phyloP scores from a whole-genome alignment of 768 basidiomycete genomes.

The Trametes cubensis region DNA sequence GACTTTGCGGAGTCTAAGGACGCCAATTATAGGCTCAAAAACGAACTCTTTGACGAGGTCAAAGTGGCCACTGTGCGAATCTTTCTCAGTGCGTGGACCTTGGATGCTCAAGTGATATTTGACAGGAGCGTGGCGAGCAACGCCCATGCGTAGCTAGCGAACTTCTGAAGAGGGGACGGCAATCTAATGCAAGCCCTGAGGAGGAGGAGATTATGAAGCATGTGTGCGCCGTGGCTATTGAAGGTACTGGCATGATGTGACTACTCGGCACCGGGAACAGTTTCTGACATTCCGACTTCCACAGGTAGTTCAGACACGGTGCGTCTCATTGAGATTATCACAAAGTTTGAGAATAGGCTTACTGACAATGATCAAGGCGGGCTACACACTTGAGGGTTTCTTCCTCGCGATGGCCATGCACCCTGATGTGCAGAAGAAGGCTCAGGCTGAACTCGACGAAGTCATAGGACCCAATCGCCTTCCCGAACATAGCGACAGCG shows the following conservation, averaged over 20 bases:
- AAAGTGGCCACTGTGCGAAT: not conserved
- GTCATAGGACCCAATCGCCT: conserved; percentile 29
- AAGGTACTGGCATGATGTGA: conserved; percentile 15
- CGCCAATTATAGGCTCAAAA: not conserved
- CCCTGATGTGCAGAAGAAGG: conserved; percentile 32
- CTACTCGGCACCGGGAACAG: no score
- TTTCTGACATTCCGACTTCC: not conserved
- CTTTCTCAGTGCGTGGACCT: no score
- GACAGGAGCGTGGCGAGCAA: not conserved
- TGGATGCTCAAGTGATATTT: no score
- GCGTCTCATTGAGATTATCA: no score
- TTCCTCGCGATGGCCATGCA: conserved; percentile 40
- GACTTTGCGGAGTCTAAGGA: not conserved
- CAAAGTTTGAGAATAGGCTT: not conserved
- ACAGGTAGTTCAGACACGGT: conserved; percentile 23
- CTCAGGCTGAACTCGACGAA: conserved; percentile 34
- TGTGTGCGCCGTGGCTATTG: conserved; percentile 4
- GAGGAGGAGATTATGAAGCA: conserved; percentile 14
- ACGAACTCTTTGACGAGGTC: not conserved
- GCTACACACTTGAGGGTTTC: conserved; percentile 32
- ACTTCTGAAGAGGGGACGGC: not conserved
- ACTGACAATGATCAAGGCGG: conserved; percentile 23
- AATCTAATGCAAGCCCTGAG: conserved; percentile 17
- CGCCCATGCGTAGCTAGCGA: not conserved
- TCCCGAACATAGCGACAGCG: conserved; percentile 24